These are phyloP conservation scores for Pseudofabraea citricarpa DNA, from an alignment of 2,329 filamentous ascomycete species.

Conservation along the genomic window DNA sequence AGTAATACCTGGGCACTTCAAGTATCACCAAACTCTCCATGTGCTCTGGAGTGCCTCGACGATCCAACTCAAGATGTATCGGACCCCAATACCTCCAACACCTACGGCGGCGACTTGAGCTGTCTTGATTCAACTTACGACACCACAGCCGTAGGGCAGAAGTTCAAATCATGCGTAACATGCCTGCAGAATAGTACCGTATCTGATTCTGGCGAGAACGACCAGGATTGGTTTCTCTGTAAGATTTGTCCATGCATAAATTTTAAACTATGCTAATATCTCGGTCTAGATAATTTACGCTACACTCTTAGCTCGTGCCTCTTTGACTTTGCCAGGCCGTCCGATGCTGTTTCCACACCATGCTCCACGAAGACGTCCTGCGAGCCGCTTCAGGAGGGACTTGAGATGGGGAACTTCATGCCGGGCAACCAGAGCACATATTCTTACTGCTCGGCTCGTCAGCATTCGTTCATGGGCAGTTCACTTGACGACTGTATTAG, in stretches of 20 bases:
- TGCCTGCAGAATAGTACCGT: conserved; percentile 25
- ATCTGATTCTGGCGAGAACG: conserved; percentile 15
- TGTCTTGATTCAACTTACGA: conserved; percentile 21
- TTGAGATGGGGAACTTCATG: conserved; percentile 18
- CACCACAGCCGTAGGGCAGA: conserved; percentile 16
- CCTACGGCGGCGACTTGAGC: conserved; percentile 39
- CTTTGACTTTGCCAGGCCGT: conserved; percentile 19
- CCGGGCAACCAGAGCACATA: conserved; percentile 16
- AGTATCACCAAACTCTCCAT: conserved; percentile 46
- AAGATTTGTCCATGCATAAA: conserved; percentile 7
- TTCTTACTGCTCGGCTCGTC: conserved; percentile 21
- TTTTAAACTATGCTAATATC: conserved; percentile 2
- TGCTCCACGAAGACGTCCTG: conserved; percentile 20
- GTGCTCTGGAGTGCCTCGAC: conserved; percentile 43
- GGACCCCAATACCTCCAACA: conserved; percentile 34
- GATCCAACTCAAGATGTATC: conserved; percentile 27
- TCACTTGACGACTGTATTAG: conserved; percentile 6
- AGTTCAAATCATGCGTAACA: conserved; percentile 21
- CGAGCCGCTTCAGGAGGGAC: conserved; percentile 16
- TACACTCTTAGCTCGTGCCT: conserved; percentile 22
- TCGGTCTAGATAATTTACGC: conserved; percentile 24
- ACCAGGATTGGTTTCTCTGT: conserved; percentile 26
- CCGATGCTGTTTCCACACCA: conserved; percentile 16
- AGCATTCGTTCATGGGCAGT: conserved; percentile 12
- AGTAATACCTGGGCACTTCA: conserved; percentile 29